A percentile compares a stretch with the other conserved stretches of the same genome.
Evolutionary conservation across 352 stramenopile genomes (phyloP).

Genomic region (Achlya hypogyna): DNA sequence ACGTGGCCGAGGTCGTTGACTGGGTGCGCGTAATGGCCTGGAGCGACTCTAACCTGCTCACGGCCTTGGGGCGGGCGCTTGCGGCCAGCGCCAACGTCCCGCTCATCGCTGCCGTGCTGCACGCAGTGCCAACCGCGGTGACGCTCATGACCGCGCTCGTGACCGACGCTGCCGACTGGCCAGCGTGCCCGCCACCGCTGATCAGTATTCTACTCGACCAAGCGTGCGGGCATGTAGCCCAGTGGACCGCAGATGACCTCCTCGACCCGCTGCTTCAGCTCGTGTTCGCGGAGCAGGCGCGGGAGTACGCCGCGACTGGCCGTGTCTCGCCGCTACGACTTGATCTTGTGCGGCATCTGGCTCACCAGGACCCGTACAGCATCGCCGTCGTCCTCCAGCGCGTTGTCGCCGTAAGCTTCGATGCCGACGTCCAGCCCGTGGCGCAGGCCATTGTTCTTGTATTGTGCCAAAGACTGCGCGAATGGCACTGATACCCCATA

Average conservation of each 20-base stretch:
- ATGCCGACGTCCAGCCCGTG: neutral
- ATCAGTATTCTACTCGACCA: neutral
- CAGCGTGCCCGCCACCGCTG: neutral
- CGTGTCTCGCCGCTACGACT: neutral
- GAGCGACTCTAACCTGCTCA: neutral
- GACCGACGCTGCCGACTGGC: neutral
- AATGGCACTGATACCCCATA: neutral
- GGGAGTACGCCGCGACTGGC: neutral
- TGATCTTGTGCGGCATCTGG: neutral
- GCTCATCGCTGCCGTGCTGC: neutral
- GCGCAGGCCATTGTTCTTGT: constrained; percentile 13
- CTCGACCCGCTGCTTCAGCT: neutral
- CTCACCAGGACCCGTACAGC: neutral
- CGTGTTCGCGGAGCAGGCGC: neutral
- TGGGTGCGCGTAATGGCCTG: neutral
- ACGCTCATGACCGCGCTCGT: neutral
- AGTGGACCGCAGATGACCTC: neutral
- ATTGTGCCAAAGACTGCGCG: neutral
- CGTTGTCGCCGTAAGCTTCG: neutral
- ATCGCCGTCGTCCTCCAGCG: neutral
- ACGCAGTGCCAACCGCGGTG: neutral
- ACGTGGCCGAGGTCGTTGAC: neutral
- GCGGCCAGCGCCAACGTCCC: neutral
- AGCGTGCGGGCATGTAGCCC: neutral
- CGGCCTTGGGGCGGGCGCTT: neutral